Evolutionary conservation across 768 basidiomycete species (phyloP), one percentile per base, ranked within the genome.

Genomic region (Mrakia hoshinonis): DNA sequence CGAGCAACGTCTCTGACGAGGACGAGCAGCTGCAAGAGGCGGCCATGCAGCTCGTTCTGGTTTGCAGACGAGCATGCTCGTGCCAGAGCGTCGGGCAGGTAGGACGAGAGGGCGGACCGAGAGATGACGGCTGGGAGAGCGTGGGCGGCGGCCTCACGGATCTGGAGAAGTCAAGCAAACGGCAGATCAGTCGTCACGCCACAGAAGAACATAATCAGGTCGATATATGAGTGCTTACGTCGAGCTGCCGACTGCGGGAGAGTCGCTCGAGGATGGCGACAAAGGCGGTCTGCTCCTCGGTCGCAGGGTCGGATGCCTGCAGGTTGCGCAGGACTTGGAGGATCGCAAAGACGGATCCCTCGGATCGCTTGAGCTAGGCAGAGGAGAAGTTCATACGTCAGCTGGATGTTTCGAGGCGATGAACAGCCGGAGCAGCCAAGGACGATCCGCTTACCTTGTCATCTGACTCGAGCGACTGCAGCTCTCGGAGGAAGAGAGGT

Each of bases 31-130:
- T 71, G 70, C 51, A 63, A 49, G 5, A 71, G 70, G 13, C 52
- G 62, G 36, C 70, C 70, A 52, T 71, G 70, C 15, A 58, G 52
- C 20, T 63, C 63, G 64, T 71, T 71, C 31, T 71, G 70, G 9
- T 22, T 12, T 9, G 51, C 15, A 5, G 51, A 47, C 11, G 49
- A 38, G n/a, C 18, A 20, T 39, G 49, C 54, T 5, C n/a, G 34
- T 4, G 36, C 48, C 26, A 48, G 24, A 24, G 68, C 68, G 15
- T 29, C 3, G 34, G 46, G 39, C 43, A 71, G 49, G 55, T 54
- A 71, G 36, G 46, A 31, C 9, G 34, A 20, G 13, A 71, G 9
- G 3, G 63, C 36, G 5, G 70, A 55, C 18, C 29, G 20, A 34
- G 51, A 26, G 43, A 71, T 49, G n/a, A 71, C 52, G n/a, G 70